phyloP scores from a whole-genome alignment of 148 eudicot species.

The Agrostemma githago region DNA sequence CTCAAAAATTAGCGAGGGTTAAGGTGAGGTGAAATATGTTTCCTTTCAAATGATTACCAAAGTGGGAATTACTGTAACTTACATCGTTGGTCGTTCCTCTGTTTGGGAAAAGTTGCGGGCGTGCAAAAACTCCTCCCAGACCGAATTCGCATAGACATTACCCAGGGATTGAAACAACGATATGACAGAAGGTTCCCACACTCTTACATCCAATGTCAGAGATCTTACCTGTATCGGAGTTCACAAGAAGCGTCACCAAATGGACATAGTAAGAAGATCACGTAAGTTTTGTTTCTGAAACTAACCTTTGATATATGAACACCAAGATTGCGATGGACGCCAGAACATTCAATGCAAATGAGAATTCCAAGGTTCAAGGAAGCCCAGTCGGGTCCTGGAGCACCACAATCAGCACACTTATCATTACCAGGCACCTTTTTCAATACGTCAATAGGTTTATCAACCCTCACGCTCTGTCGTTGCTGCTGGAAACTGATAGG shows the following conservation, averaged over 20 bases:
- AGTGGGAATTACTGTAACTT: conserved; percentile 30
- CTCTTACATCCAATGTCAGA: conserved; percentile 83
- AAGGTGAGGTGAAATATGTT: neutral
- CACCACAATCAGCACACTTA: conserved; percentile 96
- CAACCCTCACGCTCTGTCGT: conserved; percentile 39
- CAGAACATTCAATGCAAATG: conserved; percentile 95
- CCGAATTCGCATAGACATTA: conserved; percentile 74
- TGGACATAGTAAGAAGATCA: neutral
- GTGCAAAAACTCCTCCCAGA: conserved; percentile 85
- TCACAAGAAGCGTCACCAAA: conserved; percentile 16
- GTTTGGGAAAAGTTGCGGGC: conserved; percentile 44
- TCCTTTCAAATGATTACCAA: neutral
- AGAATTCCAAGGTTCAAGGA: conserved; percentile 93
- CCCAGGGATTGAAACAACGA: conserved; percentile 78
- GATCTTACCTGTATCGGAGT: conserved; percentile 72
- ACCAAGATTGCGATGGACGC: conserved; percentile 97
- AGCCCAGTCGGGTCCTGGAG: conserved; percentile 98
- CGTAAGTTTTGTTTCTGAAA: neutral
- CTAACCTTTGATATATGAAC: conserved; percentile 95
- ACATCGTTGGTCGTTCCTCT: conserved; percentile 78
- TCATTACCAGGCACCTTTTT: conserved; percentile 74
- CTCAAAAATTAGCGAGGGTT: conserved; percentile 6
- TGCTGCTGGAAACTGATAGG: conserved; percentile 61
- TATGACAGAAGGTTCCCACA: conserved; percentile 96
- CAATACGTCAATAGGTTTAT: conserved; percentile 67